Conservation (phyloP, 1,284 basidiomycete genomes). For the Leccinum huronense region DNA sequence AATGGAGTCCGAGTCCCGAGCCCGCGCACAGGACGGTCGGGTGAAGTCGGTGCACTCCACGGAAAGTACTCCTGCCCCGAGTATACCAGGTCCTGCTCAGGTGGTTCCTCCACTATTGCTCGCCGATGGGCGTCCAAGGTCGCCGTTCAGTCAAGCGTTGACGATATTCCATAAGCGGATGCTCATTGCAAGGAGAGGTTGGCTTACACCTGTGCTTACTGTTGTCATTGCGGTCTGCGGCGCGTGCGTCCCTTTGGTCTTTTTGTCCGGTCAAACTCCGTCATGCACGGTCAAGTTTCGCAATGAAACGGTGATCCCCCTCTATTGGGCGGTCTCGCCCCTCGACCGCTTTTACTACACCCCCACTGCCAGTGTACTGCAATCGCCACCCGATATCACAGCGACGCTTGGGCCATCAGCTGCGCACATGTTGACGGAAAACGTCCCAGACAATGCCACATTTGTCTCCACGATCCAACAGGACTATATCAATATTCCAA, state of each 20-base stretch:
- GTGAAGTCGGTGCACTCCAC: conserved; percentile 20
- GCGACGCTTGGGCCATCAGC: conserved; percentile 41
- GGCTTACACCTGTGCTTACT: conserved; percentile 63
- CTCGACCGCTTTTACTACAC: conserved; percentile 28
- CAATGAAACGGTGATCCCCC: conserved; percentile 38
- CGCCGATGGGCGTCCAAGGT: conserved; percentile 49
- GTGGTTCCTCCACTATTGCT: conserved; percentile 42
- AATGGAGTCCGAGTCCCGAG: conserved; percentile 49
- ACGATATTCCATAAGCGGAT: conserved; percentile 73
- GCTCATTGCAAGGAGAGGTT: conserved; percentile 65
- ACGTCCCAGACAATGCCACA: conserved; percentile 50
- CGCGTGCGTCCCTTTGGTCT: conserved; percentile 63
- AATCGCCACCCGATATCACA: conserved; percentile 49
- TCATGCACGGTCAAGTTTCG: conserved; percentile 47
- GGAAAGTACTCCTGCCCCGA: conserved; percentile 4
- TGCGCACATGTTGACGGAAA: conserved; percentile 35
- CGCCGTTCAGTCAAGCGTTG: conserved; percentile 56
- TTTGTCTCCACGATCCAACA: conserved; percentile 52
- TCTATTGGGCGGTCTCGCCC: conserved; percentile 50
- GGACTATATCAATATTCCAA: conserved; percentile 48
- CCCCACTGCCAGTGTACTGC: conserved; percentile 34
- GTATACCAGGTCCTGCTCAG: conserved; percentile 40
- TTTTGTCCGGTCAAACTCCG: conserved; percentile 50
- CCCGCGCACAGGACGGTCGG: neutral
- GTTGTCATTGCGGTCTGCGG: conserved; percentile 64